These are phyloP conservation scores for Calocybe indica DNA, from an alignment of 768 basidiomycete genomes.

Conservation along the genomic window DNA sequence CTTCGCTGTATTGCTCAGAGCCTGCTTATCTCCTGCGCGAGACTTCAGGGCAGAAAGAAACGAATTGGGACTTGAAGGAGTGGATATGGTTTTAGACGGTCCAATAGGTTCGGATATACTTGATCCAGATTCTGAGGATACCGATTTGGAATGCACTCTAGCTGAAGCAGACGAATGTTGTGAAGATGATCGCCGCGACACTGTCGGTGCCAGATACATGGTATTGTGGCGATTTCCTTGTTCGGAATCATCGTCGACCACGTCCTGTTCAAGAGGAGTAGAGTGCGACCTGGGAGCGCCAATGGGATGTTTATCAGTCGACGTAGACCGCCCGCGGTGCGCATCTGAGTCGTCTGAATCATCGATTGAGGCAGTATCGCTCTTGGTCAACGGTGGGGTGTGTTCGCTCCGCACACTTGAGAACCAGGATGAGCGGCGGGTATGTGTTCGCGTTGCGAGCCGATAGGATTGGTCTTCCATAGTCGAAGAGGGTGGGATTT, in stretches of 20 bases:
- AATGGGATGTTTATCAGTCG: slow-evolving; percentile 18
- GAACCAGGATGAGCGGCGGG: slow-evolving; percentile 57
- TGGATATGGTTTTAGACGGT: slow-evolving; percentile 28
- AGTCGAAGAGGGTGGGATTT: slow-evolving; percentile 2
- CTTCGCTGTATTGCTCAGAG: slow-evolving; percentile 76
- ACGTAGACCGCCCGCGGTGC: slow-evolving; percentile 31
- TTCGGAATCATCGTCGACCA: background rate
- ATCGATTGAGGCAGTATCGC: slow-evolving; percentile 10
- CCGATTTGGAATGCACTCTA: slow-evolving; percentile 22
- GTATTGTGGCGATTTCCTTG: too few species aligned
- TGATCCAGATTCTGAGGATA: slow-evolving; percentile 15
- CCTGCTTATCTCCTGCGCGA: slow-evolving; percentile 78
- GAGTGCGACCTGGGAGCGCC: slow-evolving; percentile 25
- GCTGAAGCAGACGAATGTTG: slow-evolving; percentile 32
- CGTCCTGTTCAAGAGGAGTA: slow-evolving; percentile 21
- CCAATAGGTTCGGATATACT: slow-evolving; percentile 17
- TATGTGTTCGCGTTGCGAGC: slow-evolving; percentile 18
- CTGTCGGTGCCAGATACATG: too few species aligned
- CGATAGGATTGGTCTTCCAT: slow-evolving; percentile 8
- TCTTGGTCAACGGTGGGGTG: slow-evolving; percentile 14
- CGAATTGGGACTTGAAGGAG: slow-evolving; percentile 44
- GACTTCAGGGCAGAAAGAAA: slow-evolving; percentile 80
- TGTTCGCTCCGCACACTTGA: slow-evolving; percentile 36
- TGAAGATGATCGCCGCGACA: slow-evolving; percentile 33
- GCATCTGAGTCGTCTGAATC: slow-evolving; percentile 18